Percentiles rank a stretch among this genome's conserved stretches.
These are phyloP conservation scores for Komagataella populi DNA, from an alignment of 805 yeast species.

Conservation along the genomic window DNA sequence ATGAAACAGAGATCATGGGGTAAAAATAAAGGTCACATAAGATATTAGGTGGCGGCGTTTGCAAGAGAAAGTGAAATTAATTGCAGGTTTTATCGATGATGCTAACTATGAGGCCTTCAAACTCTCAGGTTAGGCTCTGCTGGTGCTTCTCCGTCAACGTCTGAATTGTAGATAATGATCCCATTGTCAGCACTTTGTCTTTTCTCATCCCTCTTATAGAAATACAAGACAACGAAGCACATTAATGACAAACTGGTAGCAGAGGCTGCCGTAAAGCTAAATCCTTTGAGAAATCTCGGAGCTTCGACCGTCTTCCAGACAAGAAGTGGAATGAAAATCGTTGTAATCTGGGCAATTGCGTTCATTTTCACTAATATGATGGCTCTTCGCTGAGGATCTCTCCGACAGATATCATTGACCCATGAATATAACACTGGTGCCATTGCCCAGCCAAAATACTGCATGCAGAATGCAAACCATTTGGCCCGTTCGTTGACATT, in stretches of 20 bases:
- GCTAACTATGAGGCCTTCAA: not conserved
- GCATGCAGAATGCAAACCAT: constrained; percentile 10
- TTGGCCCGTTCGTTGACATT: constrained; percentile 7
- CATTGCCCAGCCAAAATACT: constrained; percentile 6
- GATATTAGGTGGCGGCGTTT: not conserved
- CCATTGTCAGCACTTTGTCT: constrained; percentile 31
- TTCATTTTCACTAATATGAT: constrained; percentile 6
- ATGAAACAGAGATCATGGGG: no score
- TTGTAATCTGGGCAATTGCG: constrained; percentile 26
- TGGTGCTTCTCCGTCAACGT: not conserved
- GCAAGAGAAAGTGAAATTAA: not conserved
- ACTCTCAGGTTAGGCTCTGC: not conserved
- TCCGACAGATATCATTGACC: constrained; percentile 6
- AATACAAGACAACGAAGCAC: constrained; percentile 4
- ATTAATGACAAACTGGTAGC: constrained; percentile 11
- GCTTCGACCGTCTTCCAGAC: constrained; percentile 38
- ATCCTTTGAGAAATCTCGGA: constrained; percentile 40
- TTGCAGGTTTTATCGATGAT: not conserved
- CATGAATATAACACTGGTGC: constrained; percentile 9
- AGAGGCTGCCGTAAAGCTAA: constrained; percentile 27
- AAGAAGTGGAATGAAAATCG: constrained; percentile 36
- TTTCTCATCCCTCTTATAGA: constrained; percentile 40
- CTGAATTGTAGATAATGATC: constrained; percentile 26
- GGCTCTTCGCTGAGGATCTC: constrained; percentile 7
- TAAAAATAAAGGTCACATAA: not conserved